Conservation (phyloP, 768 basidiomycete genomes). For the Lentinula detonsa region DNA sequence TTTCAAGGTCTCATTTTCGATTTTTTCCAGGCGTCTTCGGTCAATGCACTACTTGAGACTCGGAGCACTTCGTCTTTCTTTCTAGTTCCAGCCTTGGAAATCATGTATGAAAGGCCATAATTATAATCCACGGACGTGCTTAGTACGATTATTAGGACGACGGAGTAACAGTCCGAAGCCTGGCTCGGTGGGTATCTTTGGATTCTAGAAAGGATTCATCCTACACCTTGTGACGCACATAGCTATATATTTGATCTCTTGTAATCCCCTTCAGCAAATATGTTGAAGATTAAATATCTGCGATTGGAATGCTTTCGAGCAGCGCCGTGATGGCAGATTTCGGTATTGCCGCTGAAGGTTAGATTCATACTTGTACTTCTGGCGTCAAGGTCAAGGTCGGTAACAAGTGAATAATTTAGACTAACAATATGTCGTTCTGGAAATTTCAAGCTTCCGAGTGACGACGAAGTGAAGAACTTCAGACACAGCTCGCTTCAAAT, state of each 20-base stretch:
- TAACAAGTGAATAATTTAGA: not conserved
- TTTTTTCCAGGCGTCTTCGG: too few relatives aligned
- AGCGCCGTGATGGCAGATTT: not conserved
- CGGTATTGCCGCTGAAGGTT: not conserved
- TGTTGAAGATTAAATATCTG: too few relatives aligned
- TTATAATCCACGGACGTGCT: too few relatives aligned
- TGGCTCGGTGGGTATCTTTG: not conserved
- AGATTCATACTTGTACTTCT: not conserved
- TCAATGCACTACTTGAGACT: too few relatives aligned
- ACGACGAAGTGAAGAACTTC: not conserved
- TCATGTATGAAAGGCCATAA: too few relatives aligned
- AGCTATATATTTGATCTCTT: not conserved
- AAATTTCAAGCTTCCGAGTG: not conserved
- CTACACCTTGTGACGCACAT: not conserved
- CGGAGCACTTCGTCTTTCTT: too few relatives aligned
- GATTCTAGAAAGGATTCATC: not conserved
- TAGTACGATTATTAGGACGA: too few relatives aligned
- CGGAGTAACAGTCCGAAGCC: not conserved
- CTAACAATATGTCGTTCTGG: not conserved
- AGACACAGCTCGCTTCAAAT: not conserved
- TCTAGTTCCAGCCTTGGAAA: too few relatives aligned
- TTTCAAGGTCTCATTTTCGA: too few relatives aligned
- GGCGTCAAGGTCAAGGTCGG: not conserved
- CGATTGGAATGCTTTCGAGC: too few relatives aligned
- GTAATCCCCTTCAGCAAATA: not conserved